Evolutionary conservation across 345 rosid genomes (phyloP).

Genomic region (Syzygium oleosum): DNA sequence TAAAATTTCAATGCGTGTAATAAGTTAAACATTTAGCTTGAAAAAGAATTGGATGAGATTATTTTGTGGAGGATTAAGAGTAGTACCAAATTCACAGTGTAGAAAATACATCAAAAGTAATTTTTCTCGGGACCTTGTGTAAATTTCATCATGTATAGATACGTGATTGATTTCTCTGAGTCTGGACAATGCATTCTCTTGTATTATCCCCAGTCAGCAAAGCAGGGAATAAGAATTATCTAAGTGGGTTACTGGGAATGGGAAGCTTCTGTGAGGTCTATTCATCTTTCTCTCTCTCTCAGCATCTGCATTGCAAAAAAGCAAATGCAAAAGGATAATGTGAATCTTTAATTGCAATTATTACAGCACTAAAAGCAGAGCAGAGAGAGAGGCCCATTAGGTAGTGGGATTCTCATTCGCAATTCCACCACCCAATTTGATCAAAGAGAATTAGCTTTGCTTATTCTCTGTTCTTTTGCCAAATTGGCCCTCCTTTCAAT

Average conservation of each 20-base stretch:
- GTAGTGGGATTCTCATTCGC: conserved; percentile 73
- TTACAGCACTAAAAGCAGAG: conserved; percentile 10
- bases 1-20: background rate
- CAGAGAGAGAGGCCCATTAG: conserved; percentile 8
- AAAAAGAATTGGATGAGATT: background rate
- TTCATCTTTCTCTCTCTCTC: background rate
- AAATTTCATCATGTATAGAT: background rate
- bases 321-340: background rate
- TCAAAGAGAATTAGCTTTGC: background rate
- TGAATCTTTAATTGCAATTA: conserved; percentile 4
- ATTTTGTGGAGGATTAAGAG: background rate
- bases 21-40: background rate
- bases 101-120: background rate
- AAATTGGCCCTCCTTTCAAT: background rate
- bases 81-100: background rate
- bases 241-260: background rate
- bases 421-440: conserved; percentile 8
- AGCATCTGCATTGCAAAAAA: background rate
- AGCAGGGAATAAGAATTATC: background rate
- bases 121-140: background rate
- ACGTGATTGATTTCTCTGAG: background rate
- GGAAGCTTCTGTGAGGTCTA: background rate
- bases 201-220: background rate
- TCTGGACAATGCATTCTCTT: background rate
- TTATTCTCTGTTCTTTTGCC: conserved; percentile 1